A percentile compares a stretch with the other conserved stretches of the same genome.
phyloP scores from a whole-genome alignment of 164 flowering plant genomes.

The Amborella trichopoda region DNA sequence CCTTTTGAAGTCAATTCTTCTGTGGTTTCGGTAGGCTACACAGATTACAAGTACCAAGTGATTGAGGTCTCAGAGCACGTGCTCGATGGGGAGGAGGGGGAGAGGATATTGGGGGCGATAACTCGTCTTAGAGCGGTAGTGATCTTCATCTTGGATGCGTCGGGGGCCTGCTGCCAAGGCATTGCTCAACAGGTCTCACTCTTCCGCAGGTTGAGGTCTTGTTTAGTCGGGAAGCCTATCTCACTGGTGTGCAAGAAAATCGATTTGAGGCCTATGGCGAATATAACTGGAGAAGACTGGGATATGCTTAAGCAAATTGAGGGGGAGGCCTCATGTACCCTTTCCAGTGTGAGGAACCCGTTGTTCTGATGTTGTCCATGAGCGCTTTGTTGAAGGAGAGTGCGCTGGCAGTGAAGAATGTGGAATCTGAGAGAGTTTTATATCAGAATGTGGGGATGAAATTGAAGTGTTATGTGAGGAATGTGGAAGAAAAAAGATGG shows the following conservation, averaged over 20 bases:
- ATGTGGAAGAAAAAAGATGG: too few species aligned
- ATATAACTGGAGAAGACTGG: conserved; percentile 62
- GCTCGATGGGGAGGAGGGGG: conserved; percentile 84
- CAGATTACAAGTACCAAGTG: conserved; percentile 88
- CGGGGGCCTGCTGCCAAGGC: conserved; percentile 82
- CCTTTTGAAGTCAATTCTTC: conserved; percentile 93
- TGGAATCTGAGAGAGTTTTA: conserved; percentile 77
- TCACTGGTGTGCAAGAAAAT: conserved; percentile 84
- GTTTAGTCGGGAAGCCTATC: conserved; percentile 78
- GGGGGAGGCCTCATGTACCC: conserved; percentile 70
- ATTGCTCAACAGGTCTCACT: conserved; percentile 85
- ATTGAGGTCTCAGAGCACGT: conserved; percentile 93
- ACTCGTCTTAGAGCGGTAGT: conserved; percentile 92
- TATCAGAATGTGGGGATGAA: conserved; percentile 74
- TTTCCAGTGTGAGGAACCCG: conserved; percentile 63
- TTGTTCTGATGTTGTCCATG: conserved; percentile 65
- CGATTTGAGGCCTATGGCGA: conserved; percentile 78
- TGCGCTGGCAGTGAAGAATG: conserved; percentile 69
- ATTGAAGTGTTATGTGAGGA: too few species aligned
- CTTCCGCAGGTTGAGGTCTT: conserved; percentile 82
- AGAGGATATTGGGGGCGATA: conserved; percentile 80
- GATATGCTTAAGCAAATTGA: conserved; percentile 71
- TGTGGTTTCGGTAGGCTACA: conserved; percentile 91
- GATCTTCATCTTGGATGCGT: conserved; percentile 72
- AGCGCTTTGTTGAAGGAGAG: conserved; percentile 84